Evolutionary conservation across 768 basidiomycete species (phyloP).

Genomic region (Lanmaoa rubissima): DNA sequence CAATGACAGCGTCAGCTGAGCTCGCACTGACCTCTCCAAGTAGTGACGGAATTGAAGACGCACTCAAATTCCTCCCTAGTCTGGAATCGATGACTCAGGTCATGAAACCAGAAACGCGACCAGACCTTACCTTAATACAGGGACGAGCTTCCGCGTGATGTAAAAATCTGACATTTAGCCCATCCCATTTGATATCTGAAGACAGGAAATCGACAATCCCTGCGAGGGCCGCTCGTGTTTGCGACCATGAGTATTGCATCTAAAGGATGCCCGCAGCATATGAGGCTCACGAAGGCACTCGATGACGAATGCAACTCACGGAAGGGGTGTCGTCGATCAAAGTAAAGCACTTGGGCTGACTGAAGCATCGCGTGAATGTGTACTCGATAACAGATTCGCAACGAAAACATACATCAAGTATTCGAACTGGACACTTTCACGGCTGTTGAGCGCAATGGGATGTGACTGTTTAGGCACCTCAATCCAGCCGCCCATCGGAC

Average conservation of each 20-base stretch:
- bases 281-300: neutral
- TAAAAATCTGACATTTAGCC: slow-evolving; percentile 19
- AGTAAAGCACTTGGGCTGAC: slow-evolving; percentile 21
- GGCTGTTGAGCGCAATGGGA: slow-evolving; percentile 6
- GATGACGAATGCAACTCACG: slow-evolving; percentile 2
- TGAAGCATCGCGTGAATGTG: slow-evolving; percentile 4
- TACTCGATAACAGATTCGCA: neutral
- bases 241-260: slow-evolving; percentile 24
- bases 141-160: slow-evolving; percentile 3
- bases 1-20: too few species aligned
- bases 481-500: slow-evolving; percentile 10
- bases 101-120: neutral
- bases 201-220: slow-evolving; percentile 13
- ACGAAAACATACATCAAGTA: slow-evolving; percentile 16
- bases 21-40: slow-evolving; percentile 17
- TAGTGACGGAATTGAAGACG: slow-evolving; percentile 19
- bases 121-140: slow-evolving; percentile 10
- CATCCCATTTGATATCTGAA: slow-evolving; percentile 15
- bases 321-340: slow-evolving; percentile 24
- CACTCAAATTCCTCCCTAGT: slow-evolving; percentile 16
- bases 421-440: slow-evolving; percentile 18
- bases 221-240: slow-evolving; percentile 19
- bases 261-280: neutral
- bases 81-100: neutral
- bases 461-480: slow-evolving; percentile 9